Percentiles rank a stretch among this genome's conserved stretches.
These are phyloP conservation scores for Favolaschia claudopus DNA, from an alignment of 768 basidiomycete species.

Conservation along the genomic window DNA sequence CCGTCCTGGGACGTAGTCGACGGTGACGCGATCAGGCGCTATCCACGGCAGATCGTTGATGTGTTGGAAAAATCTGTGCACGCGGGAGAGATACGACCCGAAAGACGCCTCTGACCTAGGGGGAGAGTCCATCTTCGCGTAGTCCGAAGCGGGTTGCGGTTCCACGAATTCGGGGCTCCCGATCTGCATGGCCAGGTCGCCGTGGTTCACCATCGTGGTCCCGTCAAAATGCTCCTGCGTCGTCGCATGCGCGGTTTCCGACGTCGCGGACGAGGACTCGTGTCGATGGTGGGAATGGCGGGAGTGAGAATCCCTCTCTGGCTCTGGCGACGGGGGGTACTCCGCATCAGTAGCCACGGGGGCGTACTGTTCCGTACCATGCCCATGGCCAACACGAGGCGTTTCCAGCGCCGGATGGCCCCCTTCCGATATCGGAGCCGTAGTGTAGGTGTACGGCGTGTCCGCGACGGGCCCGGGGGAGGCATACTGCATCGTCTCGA, in stretches of 20 bases:
- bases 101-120: conserved; percentile 44
- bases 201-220: conserved; percentile 29
- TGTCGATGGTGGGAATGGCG: conserved; percentile 29
- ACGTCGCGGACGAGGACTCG: conserved; percentile 24
- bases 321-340: not conserved
- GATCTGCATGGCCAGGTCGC: conserved; percentile 27
- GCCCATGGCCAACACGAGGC: conserved; percentile 11
- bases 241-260: conserved; percentile 31
- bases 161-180: conserved; percentile 48
- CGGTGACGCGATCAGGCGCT: conserved; percentile 47
- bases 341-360: not conserved
- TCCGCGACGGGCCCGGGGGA: not conserved
- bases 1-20: conserved; percentile 51
- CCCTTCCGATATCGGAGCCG: not conserved
- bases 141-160: conserved; percentile 52
- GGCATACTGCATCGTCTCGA: not conserved
- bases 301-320: conserved; percentile 12
- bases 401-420: not conserved
- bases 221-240: conserved; percentile 31
- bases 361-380: no score
- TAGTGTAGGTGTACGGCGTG: not conserved
- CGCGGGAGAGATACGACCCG: conserved; percentile 40
- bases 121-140: conserved; percentile 56
- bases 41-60: conserved; percentile 56
- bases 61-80: conserved; percentile 42